Evolutionary conservation across 2,329 filamentous ascomycete species (phyloP).

Genomic region (Aspergillus pseudonomiae): DNA sequence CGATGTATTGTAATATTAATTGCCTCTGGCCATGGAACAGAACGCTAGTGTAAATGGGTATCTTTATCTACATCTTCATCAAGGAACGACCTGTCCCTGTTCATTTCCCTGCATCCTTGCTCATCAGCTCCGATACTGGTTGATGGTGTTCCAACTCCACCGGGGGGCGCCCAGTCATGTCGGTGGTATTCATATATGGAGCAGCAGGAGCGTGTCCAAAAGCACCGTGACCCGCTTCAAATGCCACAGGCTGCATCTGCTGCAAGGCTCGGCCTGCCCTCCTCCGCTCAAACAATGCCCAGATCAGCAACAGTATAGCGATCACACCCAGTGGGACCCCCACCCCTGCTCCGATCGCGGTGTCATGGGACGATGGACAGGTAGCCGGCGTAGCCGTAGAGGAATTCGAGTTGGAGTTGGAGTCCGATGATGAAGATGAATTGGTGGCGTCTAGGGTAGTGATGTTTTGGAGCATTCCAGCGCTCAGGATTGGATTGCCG

Average conservation of each 20-base stretch:
- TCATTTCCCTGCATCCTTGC: background rate
- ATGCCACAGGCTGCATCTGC: background rate
- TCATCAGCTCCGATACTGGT: background rate
- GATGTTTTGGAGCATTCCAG: conserved; percentile 25
- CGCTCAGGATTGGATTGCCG: conserved; percentile 23
- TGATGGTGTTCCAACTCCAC: background rate
- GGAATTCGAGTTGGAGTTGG: background rate
- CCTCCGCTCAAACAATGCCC: conserved; percentile 32
- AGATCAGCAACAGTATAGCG: conserved; percentile 30
- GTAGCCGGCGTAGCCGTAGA: background rate
- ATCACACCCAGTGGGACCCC: conserved; percentile 35
- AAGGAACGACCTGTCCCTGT: background rate
- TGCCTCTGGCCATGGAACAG: background rate
- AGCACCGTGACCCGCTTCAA: background rate
- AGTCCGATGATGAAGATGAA: background rate
- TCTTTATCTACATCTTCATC: too few species aligned
- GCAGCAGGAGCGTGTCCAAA: background rate
- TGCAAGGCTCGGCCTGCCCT: background rate
- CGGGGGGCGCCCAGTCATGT: background rate
- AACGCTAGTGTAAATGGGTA: too few species aligned
- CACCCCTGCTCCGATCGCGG: conserved; percentile 32
- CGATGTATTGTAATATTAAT: background rate
- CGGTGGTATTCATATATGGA: background rate
- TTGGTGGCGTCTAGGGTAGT: conserved; percentile 8
- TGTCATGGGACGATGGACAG: conserved; percentile 16